Evolutionary conservation across 495 filamentous ascomycete species (phyloP).

Genomic region (Penicillium longicatenatum): DNA sequence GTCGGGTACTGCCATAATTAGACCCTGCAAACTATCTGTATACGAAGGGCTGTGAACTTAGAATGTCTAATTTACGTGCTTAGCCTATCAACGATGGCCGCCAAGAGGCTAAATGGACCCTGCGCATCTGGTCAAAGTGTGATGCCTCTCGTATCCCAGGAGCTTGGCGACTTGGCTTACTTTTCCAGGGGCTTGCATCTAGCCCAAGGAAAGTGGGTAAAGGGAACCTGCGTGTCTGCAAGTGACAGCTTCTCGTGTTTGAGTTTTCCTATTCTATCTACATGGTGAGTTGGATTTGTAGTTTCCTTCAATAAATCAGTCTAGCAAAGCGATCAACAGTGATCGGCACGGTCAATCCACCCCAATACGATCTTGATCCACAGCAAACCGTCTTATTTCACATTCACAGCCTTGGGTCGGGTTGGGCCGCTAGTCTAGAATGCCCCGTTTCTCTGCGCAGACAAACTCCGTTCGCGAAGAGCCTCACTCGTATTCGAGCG

Average conservation of each 20-base stretch:
- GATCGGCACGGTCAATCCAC: conserved; percentile 8
- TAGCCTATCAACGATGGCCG: neutral
- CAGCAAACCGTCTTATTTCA: too few relatives aligned
- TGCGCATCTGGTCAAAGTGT: neutral
- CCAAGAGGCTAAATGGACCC: neutral
- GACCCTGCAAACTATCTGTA: neutral
- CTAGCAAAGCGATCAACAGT: neutral
- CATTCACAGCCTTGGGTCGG: too few relatives aligned
- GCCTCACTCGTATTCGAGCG: too few relatives aligned
- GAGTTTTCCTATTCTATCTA: too few relatives aligned
- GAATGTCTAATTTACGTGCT: neutral
- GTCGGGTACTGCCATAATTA: neutral
- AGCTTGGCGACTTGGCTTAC: neutral
- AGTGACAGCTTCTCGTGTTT: too few relatives aligned
- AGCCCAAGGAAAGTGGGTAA: neutral
- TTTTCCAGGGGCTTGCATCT: neutral
- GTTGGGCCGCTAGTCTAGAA: too few relatives aligned
- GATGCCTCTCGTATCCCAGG: neutral
- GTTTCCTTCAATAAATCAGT: neutral
- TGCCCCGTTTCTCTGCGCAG: too few relatives aligned
- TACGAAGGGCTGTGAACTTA: neutral
- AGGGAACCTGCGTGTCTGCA: neutral
- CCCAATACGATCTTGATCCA: neutral
- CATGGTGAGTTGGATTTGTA: too few relatives aligned
- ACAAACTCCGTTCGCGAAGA: too few relatives aligned